Base-by-base conservation (phyloP, 2,329 filamentous ascomycete genomes). In the Colletotrichum sp. region DNA sequence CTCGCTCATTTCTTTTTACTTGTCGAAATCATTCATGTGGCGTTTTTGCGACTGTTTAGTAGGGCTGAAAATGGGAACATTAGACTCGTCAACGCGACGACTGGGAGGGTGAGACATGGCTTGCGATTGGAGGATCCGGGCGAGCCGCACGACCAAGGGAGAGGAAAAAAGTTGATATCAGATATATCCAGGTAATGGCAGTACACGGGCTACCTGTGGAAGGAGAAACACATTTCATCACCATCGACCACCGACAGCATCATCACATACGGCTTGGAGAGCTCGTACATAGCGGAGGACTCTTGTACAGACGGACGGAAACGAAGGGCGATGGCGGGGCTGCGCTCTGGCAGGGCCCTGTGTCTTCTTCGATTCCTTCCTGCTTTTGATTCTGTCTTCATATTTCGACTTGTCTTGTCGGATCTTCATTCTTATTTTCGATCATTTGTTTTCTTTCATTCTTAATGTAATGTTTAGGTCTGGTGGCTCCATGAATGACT, bases 381-480 rank as follows among this genome's bases (percentile, higher is more conserved):
- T 24, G 43, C 43, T 58, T 63, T 58, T 67, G 66, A 71, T 66
- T 74, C 71, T 62, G n/a, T 67, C 62, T 21, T 55, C 59, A 48
- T 52, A 62, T 38, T 66, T 36, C 72, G 52, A 38, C 48, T 16
- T 30, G 16, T 56, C 24, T 36, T 18, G 30, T 24, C 14, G 21
- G 34, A 36, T 62, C 32, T 28, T 9, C 32, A 59, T 56, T 24
- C 16, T 32, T 24, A 24, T 34, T 34, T 58, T 16, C 24, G n/a
- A n/a, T n/a, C 32, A 18, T 63, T 61, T 12, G 3, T 21, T 38
- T 32, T n/a, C 55, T 48, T 64, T 26, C 65, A 56, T 56, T 34
- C n/a, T 56, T 74, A 76, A 76, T 76, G 71, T 76, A 74, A 76
- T 76, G 52, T 70, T 61, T 74, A 74, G 71, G 74, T 56, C 59